Base-by-base conservation (phyloP, 1,284 basidiomycete genomes). In the Rhodotorula glutinis region DNA sequence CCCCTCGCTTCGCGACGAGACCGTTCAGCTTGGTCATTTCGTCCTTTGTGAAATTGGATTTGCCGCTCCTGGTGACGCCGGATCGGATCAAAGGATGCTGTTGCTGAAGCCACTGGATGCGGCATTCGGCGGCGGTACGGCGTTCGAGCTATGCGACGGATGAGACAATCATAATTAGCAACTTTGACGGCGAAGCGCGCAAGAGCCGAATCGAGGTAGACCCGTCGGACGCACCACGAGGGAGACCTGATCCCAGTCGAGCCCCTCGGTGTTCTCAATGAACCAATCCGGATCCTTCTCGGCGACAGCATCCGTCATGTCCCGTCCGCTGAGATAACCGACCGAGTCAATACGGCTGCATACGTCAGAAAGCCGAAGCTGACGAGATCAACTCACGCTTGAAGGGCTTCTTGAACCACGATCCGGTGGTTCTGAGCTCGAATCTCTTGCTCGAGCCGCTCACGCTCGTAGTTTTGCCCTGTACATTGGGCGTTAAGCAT, bases 91-190 rank as follows among this genome's bases (percentile, higher is more conserved):
- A 19, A 0, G 74, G 72, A 55, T 75, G 69, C 30, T 75, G 70
- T 38, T 63, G 62, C 51, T 73, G 69, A 10, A 62, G 44, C 70
- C 73, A 75, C 41, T 74, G 74, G 29, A 74, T 66, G 29, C 60
- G 65, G 52, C 72, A 74, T 19, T 67, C 70, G 41, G 62, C 38
- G 3, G 72, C n/a, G 3, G 66, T 61, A 25, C 73, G 64, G 43
- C 69, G 63, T 13, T 62, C 51, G n/a, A 75, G 49, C 49, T 56
- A 70, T 72, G 55, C 25, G 19, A 11, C 23, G 14, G n/a, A n/a
- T 25, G 11, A 4, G 23, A 16, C 33, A 11, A 38, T 38, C 7
- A 11, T 5, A 7, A 38, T 38, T 11, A 38, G 33, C 33, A 7
- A 7, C 33, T 11, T 38, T 11, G 11, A 7, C 33, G 33, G 11